phyloP scores from a whole-genome alignment of 2,329 filamentous ascomycete genomes.

The Aspergillus ruber region DNA sequence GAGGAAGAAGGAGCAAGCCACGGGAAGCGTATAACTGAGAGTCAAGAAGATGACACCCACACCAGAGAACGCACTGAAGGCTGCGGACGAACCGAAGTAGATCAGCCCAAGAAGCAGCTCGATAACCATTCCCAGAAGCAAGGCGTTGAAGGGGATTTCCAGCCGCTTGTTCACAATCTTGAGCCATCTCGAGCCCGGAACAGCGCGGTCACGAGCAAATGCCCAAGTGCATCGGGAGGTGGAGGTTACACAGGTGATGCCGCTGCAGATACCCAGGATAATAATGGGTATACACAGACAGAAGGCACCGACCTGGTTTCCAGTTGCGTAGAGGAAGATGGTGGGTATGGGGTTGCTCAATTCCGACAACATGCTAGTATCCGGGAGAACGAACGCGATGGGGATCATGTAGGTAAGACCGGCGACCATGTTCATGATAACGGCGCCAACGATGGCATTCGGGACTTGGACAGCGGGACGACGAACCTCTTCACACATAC shows the following conservation, averaged over 20 bases:
- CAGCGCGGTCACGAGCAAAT: slow-evolving; percentile 65
- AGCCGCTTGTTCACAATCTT: slow-evolving; percentile 56
- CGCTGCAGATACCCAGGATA: slow-evolving; percentile 67
- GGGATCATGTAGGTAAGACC: slow-evolving; percentile 63
- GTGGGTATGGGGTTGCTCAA: slow-evolving; percentile 68
- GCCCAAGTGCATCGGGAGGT: slow-evolving; percentile 66
- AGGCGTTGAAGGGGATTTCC: slow-evolving; percentile 62
- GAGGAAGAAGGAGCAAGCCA: slow-evolving; percentile 55
- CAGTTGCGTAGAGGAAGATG: slow-evolving; percentile 67
- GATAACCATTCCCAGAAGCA: slow-evolving; percentile 60
- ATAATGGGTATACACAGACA: slow-evolving; percentile 61
- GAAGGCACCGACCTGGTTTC: slow-evolving; percentile 64
- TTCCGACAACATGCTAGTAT: slow-evolving; percentile 54
- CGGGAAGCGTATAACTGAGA: slow-evolving; percentile 61
- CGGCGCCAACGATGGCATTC: slow-evolving; percentile 61
- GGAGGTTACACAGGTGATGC: slow-evolving; percentile 65
- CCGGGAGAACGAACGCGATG: slow-evolving; percentile 66
- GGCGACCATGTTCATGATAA: slow-evolving; percentile 58
- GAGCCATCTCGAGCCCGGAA: slow-evolving; percentile 62
- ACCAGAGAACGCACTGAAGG: slow-evolving; percentile 74
- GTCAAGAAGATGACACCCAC: slow-evolving; percentile 74
- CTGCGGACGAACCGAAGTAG: slow-evolving; percentile 70
- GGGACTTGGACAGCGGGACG: slow-evolving; percentile 59
- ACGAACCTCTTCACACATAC: slow-evolving; percentile 65
- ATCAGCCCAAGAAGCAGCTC: slow-evolving; percentile 67